These are phyloP conservation scores for Protomyces inundatus DNA, from an alignment of 1,139 yeast genomes.

Conservation along the genomic window DNA sequence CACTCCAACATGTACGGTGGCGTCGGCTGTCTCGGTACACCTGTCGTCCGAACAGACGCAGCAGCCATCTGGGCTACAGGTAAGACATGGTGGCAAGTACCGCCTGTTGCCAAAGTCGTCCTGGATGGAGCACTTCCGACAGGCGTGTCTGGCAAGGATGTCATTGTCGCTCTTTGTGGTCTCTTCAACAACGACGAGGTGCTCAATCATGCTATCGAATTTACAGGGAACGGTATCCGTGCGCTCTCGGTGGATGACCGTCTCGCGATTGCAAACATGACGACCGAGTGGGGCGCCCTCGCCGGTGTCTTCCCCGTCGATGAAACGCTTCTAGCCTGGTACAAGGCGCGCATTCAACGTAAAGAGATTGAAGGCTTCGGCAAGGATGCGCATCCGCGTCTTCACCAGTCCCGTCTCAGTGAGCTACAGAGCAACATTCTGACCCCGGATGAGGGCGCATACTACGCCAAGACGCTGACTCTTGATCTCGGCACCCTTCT, in stretches of 20 bases:
- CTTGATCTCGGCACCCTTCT: slow-evolving; percentile 77
- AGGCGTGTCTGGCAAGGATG: slow-evolving; percentile 94
- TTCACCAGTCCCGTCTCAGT: slow-evolving; percentile 56
- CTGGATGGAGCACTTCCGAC: slow-evolving; percentile 71
- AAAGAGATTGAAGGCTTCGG: slow-evolving; percentile 55
- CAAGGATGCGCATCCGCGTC: slow-evolving; percentile 60
- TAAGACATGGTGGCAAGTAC: slow-evolving; percentile 99
- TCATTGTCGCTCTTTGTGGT: slow-evolving; percentile 93
- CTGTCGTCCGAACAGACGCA: slow-evolving; percentile 96
- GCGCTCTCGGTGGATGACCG: slow-evolving; percentile 81
- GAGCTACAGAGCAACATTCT: slow-evolving; percentile 38
- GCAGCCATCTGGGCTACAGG: slow-evolving; percentile 99
- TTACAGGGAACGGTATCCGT: slow-evolving; percentile 78
- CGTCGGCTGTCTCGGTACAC: slow-evolving; percentile 90
- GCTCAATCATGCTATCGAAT: slow-evolving; percentile 93
- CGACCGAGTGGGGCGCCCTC: slow-evolving; percentile 99
- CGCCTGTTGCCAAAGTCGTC: slow-evolving; percentile 95
- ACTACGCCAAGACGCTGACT: slow-evolving; percentile 77
- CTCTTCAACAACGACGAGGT: slow-evolving; percentile 93
- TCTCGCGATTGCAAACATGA: slow-evolving; percentile 95
- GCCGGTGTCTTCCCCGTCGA: slow-evolving; percentile 96
- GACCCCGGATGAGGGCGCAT: slow-evolving; percentile 67
- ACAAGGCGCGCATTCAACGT: slow-evolving; percentile 57
- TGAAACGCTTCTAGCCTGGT: slow-evolving; percentile 67
- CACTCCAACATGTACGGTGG: slow-evolving; percentile 99